Base-by-base conservation (phyloP, 495 filamentous ascomycete species). In the Talaromyces wortmannii region DNA sequence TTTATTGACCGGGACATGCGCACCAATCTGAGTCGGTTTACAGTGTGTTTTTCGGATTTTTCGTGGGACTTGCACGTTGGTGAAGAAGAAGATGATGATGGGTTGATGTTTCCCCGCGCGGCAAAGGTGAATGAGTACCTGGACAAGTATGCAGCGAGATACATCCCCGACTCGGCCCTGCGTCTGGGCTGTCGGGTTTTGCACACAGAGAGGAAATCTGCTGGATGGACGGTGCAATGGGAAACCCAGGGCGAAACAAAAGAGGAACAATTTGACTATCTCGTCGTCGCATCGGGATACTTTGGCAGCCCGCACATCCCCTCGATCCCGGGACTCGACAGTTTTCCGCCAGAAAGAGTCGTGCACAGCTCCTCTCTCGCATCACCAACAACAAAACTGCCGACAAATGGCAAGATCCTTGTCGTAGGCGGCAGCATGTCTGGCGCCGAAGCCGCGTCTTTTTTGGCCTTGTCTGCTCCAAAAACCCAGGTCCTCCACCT, bases 351-450 rank as follows among this genome's bases (percentile, higher is more conserved):
- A 16, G 61, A 63, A 12, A 75, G 72, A 0, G 64, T 83, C 23
- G 62, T 83, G 6, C 88, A 90, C 56, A 91, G 82, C 61, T 88
- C 87, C 1, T 60, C 63, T 0, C 60, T 79, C 13, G 64, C 18
- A 57, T 57, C 52, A 2, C 7, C 44, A 46, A 23, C 44, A 30
- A 0, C 15, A 43, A 31, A 52, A n/a, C 17, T 17, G 43, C 15
- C 31, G 42, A 8, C 0, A 67, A 59, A 66, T 0, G 76, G 80
- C n/a, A 88, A 86, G 60, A 80, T 95, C 48, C 77, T 92, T 3
- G 78, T 96, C 12, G 77, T 92, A 7, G 91, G 91, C 4, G 90
- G 90, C 2, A 87, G 88, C 54, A 90, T 95, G 79, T 92, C 88
- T 15, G 89, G 89, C 0, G 79, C 83, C 7, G 91, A 95, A 71